These are phyloP conservation scores for Lichtheimia hyalospora DNA, from an alignment of 371 early-diverging fungal genomes.

Conservation along the genomic window DNA sequence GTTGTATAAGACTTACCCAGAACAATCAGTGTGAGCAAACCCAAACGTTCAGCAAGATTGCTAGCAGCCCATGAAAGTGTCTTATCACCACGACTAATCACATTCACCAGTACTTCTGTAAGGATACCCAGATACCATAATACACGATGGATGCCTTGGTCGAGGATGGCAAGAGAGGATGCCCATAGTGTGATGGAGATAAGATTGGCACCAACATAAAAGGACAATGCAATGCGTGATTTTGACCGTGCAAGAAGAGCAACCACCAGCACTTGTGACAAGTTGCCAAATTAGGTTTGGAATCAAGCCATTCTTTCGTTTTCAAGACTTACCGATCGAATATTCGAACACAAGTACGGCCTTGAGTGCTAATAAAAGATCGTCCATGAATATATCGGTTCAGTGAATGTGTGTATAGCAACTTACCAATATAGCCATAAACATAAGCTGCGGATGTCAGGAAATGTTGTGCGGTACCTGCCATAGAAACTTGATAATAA, in stretches of 20 bases:
- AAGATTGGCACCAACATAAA: constrained; percentile 48
- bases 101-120: constrained; percentile 47
- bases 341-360: constrained; percentile 55
- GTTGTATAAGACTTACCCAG: constrained; percentile 37
- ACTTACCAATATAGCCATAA: constrained; percentile 49
- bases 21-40: constrained; percentile 57
- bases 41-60: constrained; percentile 59
- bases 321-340: constrained; percentile 42
- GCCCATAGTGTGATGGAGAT: constrained; percentile 57
- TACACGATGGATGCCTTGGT: constrained; percentile 42
- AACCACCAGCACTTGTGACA: constrained; percentile 30
- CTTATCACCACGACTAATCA: constrained; percentile 48
- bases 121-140: constrained; percentile 56
- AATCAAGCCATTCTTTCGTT: not conserved
- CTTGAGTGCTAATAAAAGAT: constrained; percentile 33
- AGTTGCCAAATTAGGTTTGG: constrained; percentile 2
- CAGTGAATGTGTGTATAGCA: not conserved
- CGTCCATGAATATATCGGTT: no score
- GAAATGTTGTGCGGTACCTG: constrained; percentile 48
- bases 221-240: constrained; percentile 39
- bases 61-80: constrained; percentile 62
- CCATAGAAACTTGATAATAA: constrained; percentile 42
- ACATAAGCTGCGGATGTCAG: constrained; percentile 45
- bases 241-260: constrained; percentile 47
- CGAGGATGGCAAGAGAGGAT: constrained; percentile 40